These are phyloP conservation scores for Pharus latifolius DNA, from an alignment of 176 grass and related monocot species.

Conservation along the genomic window DNA sequence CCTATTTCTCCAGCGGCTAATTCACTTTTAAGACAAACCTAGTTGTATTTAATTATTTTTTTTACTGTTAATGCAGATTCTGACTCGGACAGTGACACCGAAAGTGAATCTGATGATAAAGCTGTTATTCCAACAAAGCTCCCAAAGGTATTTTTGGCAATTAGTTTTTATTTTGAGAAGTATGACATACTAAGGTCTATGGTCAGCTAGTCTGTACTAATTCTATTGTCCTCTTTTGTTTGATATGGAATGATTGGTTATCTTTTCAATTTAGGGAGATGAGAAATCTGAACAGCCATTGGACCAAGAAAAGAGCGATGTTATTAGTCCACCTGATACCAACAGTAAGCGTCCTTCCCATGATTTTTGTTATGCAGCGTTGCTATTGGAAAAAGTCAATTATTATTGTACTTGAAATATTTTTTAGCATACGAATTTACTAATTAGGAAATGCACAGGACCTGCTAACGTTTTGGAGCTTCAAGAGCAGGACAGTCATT, in stretches of 20 bases:
- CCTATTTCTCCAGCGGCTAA: too few relatives aligned
- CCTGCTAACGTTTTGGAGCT: conserved; percentile 25
- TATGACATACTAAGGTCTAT: too few relatives aligned
- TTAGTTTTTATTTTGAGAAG: too few relatives aligned
- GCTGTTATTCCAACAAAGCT: conserved; percentile 44
- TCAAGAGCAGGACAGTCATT: conserved; percentile 41
- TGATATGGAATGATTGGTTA: conserved; percentile 12
- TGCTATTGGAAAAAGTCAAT: not conserved
- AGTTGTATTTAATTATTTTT: too few relatives aligned
- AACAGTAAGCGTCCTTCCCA: conserved; percentile 27
- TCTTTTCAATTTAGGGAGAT: conserved; percentile 30
- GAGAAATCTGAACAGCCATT: conserved; percentile 30
- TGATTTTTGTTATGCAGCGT: not conserved
- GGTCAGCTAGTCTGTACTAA: too few relatives aligned
- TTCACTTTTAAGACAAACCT: too few relatives aligned
- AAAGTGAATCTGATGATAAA: conserved; percentile 52
- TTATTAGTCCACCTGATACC: conserved; percentile 49
- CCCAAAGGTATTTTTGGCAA: conserved; percentile 39
- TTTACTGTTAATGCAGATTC: conserved; percentile 60
- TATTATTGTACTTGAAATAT: not conserved
- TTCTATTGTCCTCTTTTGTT: too few relatives aligned
- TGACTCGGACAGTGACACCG: conserved; percentile 65
- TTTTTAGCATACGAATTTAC: not conserved
- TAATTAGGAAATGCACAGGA: conserved; percentile 33
- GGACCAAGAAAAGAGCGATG: conserved; percentile 87